Base-by-base conservation (phyloP, 2,329 filamentous ascomycete genomes). In the Trichophyton simii region DNA sequence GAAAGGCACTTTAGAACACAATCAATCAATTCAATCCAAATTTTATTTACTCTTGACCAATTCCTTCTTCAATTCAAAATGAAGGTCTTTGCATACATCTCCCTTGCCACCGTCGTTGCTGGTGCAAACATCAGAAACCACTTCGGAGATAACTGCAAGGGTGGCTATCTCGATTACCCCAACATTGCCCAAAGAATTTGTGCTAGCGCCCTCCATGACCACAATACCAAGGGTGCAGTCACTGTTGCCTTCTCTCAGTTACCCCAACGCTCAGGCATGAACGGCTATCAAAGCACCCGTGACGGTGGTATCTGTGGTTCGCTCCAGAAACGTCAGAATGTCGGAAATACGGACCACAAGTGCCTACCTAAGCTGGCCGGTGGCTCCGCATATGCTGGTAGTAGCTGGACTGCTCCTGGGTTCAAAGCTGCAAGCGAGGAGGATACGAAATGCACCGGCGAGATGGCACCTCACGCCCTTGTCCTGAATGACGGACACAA, bases 401-500 rank as follows among this genome's bases (percentile, higher is more conserved):
- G 55, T 34, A 58, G 55, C 55, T 58, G 55, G 55, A 36, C 11
- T 13, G 15, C 15, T 13, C 31, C 55, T 31, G 34, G 34, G 25
- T 20, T 41, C n/a, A 31, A 13, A 2, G 25, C 7, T 11, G 18
- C 25, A 3, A 31, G 20, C 4, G 55, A 25, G 20, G 15, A 20
- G 48, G 55, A 58, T 41, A 8, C 1, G 15, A 9, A 13, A 13
- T 58, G 55, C 55, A 58, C 55, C 20, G 3, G 34, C n/a, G 20
- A 58, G 20, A 25, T 41, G 55, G 13, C 55, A 15, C 55, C 55
- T 25, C n/a, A 58, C n/a, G n/a, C 55, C 8, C n/a, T 58, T 22
- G 55, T 58, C 41, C 55, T 58, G 55, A 44, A 58, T 22, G 55
- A 58, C 38, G 55, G 55, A 44, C 55, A 58, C 41, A 58, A 41